Conservation (phyloP, 163 green algal genomes). For the Chlorella variabilis region DNA sequence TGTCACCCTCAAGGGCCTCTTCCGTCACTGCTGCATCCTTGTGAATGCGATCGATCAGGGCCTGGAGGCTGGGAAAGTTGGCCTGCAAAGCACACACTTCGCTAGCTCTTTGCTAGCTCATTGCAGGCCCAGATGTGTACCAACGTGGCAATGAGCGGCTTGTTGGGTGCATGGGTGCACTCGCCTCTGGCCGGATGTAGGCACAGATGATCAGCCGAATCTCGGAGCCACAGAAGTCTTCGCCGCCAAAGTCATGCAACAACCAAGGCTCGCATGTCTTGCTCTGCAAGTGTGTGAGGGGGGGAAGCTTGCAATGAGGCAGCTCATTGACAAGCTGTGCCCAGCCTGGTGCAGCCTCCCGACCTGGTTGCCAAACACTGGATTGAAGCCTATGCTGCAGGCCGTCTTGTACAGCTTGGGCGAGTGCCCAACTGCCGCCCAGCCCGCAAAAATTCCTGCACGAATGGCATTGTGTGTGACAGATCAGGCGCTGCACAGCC, state of each 20-base stretch:
- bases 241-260: conserved; percentile 77
- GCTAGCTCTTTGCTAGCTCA: neutral
- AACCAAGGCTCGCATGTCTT: conserved; percentile 83
- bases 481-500: conserved; percentile 30
- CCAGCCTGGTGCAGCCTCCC: neutral
- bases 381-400: conserved; percentile 89
- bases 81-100: conserved; percentile 39
- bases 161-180: too few relatives aligned
- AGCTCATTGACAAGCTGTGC: too few relatives aligned
- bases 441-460: conserved; percentile 86
- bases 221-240: conserved; percentile 79
- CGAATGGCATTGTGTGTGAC: conserved; percentile 6
- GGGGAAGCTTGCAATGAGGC: too few relatives aligned
- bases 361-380: conserved; percentile 73
- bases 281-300: conserved; percentile 15
- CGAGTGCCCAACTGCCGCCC: conserved; percentile 65
- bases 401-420: conserved; percentile 74
- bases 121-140: too few relatives aligned
- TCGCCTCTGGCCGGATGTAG: conserved; percentile 81
- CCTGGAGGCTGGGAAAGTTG: conserved; percentile 81
- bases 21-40: conserved; percentile 70
- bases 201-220: conserved; percentile 81
- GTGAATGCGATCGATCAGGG: conserved; percentile 81
- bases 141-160: too few relatives aligned
- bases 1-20: conserved; percentile 54